Percentiles rank a stretch among this genome's conserved stretches.
Evolutionary conservation across 495 filamentous ascomycete species (phyloP).

Genomic region (Amphirosellinia nigrospora): DNA sequence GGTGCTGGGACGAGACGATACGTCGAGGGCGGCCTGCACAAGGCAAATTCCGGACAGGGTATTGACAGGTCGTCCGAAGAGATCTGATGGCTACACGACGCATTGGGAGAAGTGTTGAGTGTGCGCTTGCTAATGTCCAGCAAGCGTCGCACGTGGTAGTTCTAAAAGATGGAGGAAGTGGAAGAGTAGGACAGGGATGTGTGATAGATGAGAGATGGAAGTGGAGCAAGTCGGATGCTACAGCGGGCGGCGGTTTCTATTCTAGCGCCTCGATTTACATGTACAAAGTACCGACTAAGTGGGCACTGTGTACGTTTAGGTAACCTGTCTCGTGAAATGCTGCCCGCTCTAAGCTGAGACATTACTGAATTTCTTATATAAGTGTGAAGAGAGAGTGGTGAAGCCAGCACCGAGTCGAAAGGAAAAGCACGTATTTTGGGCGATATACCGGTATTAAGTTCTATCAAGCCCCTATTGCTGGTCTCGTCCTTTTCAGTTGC

Average conservation of each 20-base stretch:
- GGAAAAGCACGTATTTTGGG: neutral
- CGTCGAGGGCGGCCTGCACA: slow-evolving; percentile 46
- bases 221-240: slow-evolving; percentile 6
- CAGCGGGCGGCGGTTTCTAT: neutral
- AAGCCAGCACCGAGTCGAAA: neutral
- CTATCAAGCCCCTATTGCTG: neutral
- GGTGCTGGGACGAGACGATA: slow-evolving; percentile 31
- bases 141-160: slow-evolving; percentile 28
- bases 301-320: neutral
- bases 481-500: neutral
- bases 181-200: slow-evolving; percentile 24
- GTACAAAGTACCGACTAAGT: too few relatives aligned
- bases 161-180: slow-evolving; percentile 14
- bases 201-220: neutral
- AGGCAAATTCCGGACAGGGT: slow-evolving; percentile 46
- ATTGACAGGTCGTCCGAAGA: slow-evolving; percentile 52
- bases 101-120: slow-evolving; percentile 42
- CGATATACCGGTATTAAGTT: neutral
- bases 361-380: neutral
- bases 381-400: neutral
- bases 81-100: slow-evolving; percentile 54
- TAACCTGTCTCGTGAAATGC: neutral
- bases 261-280: neutral
- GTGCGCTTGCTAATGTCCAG: slow-evolving; percentile 31
- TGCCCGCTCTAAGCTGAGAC: neutral